Conservation (phyloP, 148 eudicot genomes). For the Beta vulgaris region DNA sequence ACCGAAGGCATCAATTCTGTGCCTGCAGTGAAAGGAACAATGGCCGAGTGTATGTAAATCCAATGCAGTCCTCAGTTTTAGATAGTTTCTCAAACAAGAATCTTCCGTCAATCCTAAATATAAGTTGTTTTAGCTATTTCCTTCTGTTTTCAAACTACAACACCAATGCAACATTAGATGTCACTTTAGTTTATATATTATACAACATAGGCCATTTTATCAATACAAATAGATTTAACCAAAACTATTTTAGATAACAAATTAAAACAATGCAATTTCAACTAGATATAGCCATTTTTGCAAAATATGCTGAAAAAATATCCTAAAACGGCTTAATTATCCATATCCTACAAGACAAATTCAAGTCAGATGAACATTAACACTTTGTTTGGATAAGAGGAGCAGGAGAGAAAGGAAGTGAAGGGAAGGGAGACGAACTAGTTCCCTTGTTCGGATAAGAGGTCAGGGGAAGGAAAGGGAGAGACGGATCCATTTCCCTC, state of each 20-base stretch:
- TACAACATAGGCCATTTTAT: background rate
- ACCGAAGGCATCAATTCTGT: slow-evolving; percentile 45
- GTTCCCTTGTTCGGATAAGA: too few species aligned
- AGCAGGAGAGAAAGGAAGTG: too few species aligned
- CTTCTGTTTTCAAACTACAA: too few species aligned
- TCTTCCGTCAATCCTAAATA: background rate
- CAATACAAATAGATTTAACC: background rate
- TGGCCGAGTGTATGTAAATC: background rate
- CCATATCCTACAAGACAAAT: background rate
- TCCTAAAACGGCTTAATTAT: background rate
- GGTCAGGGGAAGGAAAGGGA: too few species aligned
- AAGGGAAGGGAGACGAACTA: too few species aligned
- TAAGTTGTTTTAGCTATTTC: too few species aligned
- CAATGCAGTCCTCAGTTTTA: background rate
- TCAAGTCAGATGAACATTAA: background rate
- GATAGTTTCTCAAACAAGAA: background rate
- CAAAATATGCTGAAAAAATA: background rate
- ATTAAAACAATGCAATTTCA: background rate
- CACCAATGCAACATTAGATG: too few species aligned
- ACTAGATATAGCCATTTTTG: too few species aligned
- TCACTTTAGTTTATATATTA: too few species aligned
- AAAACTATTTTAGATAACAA: too few species aligned
- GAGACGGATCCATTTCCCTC: too few species aligned
- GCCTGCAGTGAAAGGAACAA: slow-evolving; percentile 40
- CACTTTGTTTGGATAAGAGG: too few species aligned